Percentiles rank a stretch among this genome's conserved stretches.
These are phyloP conservation scores for Ascochyta koolunga DNA, from an alignment of 2,329 filamentous ascomycete species.

Conservation along the genomic window DNA sequence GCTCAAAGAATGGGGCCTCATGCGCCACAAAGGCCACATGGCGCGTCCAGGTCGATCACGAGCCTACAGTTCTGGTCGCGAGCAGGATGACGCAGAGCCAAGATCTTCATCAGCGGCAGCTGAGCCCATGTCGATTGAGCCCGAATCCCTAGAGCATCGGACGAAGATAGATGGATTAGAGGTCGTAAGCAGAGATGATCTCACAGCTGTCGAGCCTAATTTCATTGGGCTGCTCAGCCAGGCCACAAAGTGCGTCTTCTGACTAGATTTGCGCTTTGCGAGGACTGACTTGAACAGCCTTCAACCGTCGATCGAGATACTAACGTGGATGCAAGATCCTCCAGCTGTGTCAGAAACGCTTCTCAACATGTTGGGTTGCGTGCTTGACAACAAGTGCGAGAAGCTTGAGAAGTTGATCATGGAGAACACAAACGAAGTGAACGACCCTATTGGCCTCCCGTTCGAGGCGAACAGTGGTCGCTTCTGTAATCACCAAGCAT, in stretches of 20 bases:
- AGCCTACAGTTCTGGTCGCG: not conserved
- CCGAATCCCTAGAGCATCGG: not conserved
- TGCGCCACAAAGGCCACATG: slow-evolving; percentile 25
- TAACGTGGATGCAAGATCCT: slow-evolving; percentile 21
- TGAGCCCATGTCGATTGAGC: slow-evolving; percentile 4
- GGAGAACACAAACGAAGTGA: slow-evolving; percentile 32
- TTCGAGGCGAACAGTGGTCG: slow-evolving; percentile 31
- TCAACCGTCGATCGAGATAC: slow-evolving; percentile 15
- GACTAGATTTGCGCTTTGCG: not conserved
- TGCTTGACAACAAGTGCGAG: slow-evolving; percentile 31
- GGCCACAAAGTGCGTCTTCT: slow-evolving; percentile 14
- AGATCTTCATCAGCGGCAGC: slow-evolving; percentile 10
- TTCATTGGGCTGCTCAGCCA: slow-evolving; percentile 18
- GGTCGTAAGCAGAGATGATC: slow-evolving; percentile 3
- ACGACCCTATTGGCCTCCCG: slow-evolving; percentile 38
- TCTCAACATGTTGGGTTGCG: slow-evolving; percentile 37
- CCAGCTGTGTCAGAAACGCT: slow-evolving; percentile 20
- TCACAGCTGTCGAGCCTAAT: slow-evolving; percentile 12
- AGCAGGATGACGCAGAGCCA: slow-evolving; percentile 9
- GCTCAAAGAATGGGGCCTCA: slow-evolving; percentile 45
- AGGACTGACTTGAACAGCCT: slow-evolving; percentile 17
- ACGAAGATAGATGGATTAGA: slow-evolving; percentile 18
- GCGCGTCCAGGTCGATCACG: not conserved
- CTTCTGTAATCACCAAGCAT: slow-evolving; percentile 35
- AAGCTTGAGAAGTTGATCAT: slow-evolving; percentile 37